phyloP scores from a whole-genome alignment of 2,329 filamentous ascomycete species.

The Purpureocillium lavendulum region DNA sequence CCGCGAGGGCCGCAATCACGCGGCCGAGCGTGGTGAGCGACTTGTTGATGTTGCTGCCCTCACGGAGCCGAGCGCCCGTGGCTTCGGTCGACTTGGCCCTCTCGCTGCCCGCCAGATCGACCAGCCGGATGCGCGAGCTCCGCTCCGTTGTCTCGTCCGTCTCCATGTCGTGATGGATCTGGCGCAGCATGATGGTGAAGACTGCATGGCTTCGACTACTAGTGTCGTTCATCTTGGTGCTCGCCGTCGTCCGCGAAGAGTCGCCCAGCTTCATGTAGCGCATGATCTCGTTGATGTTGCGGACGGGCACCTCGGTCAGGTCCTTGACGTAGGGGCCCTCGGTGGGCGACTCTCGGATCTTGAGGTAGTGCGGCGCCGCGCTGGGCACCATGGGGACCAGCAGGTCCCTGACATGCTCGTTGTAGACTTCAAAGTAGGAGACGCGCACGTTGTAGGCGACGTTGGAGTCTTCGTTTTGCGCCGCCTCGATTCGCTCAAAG shows the following conservation, averaged over 20 bases:
- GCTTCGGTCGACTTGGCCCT: constrained; percentile 93
- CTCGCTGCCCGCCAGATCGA: constrained; percentile 92
- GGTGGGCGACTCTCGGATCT: constrained; percentile 90
- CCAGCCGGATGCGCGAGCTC: constrained; percentile 84
- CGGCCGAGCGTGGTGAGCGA: constrained; percentile 91
- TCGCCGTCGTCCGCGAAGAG: constrained; percentile 76
- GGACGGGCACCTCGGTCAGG: constrained; percentile 85
- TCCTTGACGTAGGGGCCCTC: constrained; percentile 97
- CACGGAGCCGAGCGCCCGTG: constrained; percentile 79
- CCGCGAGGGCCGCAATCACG: constrained; percentile 85
- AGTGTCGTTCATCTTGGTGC: constrained; percentile 99
- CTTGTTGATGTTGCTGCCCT: constrained; percentile 98
- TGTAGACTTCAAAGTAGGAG: constrained; percentile 99
- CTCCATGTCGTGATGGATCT: constrained; percentile 94
- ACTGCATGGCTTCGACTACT: constrained; percentile 94
- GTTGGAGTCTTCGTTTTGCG: constrained; percentile 71
- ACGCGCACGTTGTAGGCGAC: constrained; percentile 96
- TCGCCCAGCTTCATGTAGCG: constrained; percentile 88
- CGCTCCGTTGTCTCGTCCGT: constrained; percentile 98
- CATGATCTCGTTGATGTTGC: constrained; percentile 78
- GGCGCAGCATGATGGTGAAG: constrained; percentile 95
- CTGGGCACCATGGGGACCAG: constrained; percentile 65
- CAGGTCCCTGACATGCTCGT: constrained; percentile 94
- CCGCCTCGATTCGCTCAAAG: constrained; percentile 81
- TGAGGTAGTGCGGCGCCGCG: constrained; percentile 82